phyloP scores from a whole-genome alignment of 2,329 filamentous ascomycete genomes.

The Aaosphaeria pasadenensis region DNA sequence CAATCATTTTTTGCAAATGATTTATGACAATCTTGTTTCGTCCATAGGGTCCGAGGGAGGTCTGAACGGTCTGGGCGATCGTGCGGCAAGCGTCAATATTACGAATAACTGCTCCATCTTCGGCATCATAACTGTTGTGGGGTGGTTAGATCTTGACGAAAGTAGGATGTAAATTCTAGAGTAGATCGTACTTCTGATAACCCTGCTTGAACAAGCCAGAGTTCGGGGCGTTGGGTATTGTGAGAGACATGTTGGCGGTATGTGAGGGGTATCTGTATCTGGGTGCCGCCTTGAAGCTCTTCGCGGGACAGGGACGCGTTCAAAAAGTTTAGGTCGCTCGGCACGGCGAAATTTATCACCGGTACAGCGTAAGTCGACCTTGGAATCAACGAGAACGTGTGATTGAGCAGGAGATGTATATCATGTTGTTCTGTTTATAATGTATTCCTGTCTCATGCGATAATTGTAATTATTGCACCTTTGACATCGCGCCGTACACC shows the following conservation, averaged over 20 bases:
- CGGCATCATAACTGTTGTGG: conserved; percentile 80
- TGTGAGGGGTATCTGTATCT: conserved; percentile 29
- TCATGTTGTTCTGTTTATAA: too few species aligned
- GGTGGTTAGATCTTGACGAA: conserved; percentile 31
- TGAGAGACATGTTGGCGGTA: conserved; percentile 74
- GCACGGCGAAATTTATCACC: conserved; percentile 15
- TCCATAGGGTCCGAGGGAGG: conserved; percentile 92
- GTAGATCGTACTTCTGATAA: conserved; percentile 78
- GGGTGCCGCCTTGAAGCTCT: conserved; percentile 20
- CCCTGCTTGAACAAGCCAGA: conserved; percentile 91
- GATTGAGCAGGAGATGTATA: too few species aligned
- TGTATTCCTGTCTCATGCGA: too few species aligned
- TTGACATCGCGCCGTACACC: too few species aligned
- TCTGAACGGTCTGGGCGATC: conserved; percentile 94
- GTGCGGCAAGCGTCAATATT: conserved; percentile 98
- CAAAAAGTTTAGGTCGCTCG: conserved; percentile 15
- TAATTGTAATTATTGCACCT: too few species aligned
- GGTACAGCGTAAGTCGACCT: neutral
- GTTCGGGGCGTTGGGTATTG: conserved; percentile 92
- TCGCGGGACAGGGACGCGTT: conserved; percentile 34
- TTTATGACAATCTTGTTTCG: conserved; percentile 99
- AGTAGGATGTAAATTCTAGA: conserved; percentile 12
- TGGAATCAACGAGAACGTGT: too few species aligned
- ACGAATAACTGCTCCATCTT: conserved; percentile 97
- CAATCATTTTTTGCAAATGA: conserved; percentile 98